These are phyloP conservation scores for Lyophyllum decastes DNA, from an alignment of 768 basidiomycete genomes.

Conservation along the genomic window DNA sequence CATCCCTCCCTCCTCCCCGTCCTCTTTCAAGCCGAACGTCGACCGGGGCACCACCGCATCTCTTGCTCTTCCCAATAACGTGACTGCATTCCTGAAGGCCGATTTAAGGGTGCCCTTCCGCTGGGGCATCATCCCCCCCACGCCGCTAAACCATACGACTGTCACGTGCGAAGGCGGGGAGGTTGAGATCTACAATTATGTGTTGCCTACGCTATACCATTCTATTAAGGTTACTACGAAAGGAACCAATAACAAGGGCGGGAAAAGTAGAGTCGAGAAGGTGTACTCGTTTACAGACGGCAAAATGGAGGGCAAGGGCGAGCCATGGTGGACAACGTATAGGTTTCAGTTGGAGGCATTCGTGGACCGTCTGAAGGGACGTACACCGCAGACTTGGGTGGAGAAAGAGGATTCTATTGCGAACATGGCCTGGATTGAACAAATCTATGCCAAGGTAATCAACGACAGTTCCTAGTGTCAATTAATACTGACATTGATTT, in stretches of 20 bases:
- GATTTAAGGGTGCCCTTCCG: conserved; percentile 31
- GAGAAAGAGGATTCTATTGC: conserved; percentile 51
- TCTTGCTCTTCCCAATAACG: conserved; percentile 30
- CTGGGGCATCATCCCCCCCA: conserved; percentile 36
- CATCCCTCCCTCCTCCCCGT: conserved; percentile 25
- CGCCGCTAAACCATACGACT: conserved; percentile 34
- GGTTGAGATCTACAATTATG: conserved; percentile 42
- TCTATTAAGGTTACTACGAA: conserved; percentile 43
- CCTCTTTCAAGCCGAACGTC: conserved; percentile 24
- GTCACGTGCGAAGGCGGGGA: conserved; percentile 47
- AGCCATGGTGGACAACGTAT: conserved; percentile 61
- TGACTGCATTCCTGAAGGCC: conserved; percentile 36
- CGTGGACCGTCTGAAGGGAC: conserved; percentile 56
- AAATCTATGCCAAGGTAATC: conserved; percentile 50
- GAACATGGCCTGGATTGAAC: conserved; percentile 62
- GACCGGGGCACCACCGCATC: conserved; percentile 34
- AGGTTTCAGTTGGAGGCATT: conserved; percentile 65
- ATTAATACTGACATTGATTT: neutral
- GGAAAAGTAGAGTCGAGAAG: conserved; percentile 40
- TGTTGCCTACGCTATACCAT: conserved; percentile 49
- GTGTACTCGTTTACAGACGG: conserved; percentile 44
- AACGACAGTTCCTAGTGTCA: neutral
- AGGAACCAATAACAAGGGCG: conserved; percentile 13
- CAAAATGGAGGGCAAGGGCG: conserved; percentile 42
- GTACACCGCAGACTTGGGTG: conserved; percentile 56